Percentiles rank a stretch among this genome's conserved stretches.
Evolutionary conservation across 257 asterid genomes (phyloP).

Genomic region (Eucommia ulmoides): DNA sequence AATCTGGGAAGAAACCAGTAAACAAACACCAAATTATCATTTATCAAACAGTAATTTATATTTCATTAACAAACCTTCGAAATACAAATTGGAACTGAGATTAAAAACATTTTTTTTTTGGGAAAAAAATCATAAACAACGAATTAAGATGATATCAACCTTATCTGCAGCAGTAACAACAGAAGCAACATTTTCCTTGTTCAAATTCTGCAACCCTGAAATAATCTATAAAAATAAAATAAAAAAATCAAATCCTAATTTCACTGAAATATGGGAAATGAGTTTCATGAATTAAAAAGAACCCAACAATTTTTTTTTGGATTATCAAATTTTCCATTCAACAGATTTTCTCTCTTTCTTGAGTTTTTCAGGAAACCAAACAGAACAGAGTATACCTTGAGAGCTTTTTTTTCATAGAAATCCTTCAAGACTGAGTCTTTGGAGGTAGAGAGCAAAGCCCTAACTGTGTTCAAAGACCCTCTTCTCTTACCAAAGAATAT

Average conservation of each 20-base stretch:
- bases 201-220: conserved; percentile 71
- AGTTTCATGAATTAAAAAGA: neutral
- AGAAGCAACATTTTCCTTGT: conserved; percentile 69
- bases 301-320: too few relatives aligned
- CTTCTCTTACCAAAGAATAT: conserved; percentile 24
- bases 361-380: too few relatives aligned
- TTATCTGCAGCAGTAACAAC: conserved; percentile 94
- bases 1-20: too few relatives aligned
- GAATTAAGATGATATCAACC: too few relatives aligned
- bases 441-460: conserved; percentile 48
- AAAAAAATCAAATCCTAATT: neutral
- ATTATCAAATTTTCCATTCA: too few relatives aligned
- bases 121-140: too few relatives aligned
- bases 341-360: too few relatives aligned
- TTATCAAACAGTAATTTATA: too few relatives aligned
- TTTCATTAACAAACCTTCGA: too few relatives aligned
- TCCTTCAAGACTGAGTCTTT: conserved; percentile 56
- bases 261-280: neutral
- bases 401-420: conserved; percentile 63
- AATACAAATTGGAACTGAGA: too few relatives aligned
- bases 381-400: conserved; percentile 35
- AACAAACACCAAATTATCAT: too few relatives aligned
- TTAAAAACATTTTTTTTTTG: too few relatives aligned
- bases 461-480: conserved; percentile 14
- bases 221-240: conserved; percentile 38